A percentile compares a stretch with the other conserved stretches of the same genome.
Evolutionary conservation across 257 asterid species (phyloP).

Genomic region (Primulina eburnea): DNA sequence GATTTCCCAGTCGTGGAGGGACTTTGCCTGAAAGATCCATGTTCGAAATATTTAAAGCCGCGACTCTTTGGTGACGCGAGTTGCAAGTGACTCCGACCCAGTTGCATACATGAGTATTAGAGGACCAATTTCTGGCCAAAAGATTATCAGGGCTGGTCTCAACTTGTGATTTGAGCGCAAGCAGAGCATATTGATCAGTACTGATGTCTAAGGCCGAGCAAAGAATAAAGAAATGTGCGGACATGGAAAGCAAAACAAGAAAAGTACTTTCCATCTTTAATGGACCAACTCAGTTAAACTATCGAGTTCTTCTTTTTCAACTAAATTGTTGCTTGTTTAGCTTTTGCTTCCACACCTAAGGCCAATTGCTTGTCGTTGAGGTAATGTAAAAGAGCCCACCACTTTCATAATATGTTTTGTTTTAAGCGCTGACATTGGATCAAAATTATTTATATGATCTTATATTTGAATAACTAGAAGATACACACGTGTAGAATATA

Average conservation of each 20-base stretch:
- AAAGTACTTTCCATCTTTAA: not conserved
- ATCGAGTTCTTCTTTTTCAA: too few species aligned
- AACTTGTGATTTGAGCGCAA: slow-evolving; percentile 26
- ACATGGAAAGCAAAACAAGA: slow-evolving; percentile 3
- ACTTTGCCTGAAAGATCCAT: slow-evolving; percentile 30
- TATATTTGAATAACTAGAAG: too few species aligned
- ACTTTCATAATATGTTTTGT: too few species aligned
- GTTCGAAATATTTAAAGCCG: slow-evolving; percentile 23
- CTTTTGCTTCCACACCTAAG: too few species aligned
- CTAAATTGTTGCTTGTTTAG: too few species aligned
- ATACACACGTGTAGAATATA: too few species aligned
- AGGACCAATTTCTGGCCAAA: slow-evolving; percentile 31
- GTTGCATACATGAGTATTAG: slow-evolving; percentile 23
- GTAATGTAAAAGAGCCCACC: too few species aligned
- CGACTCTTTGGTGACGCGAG: slow-evolving; percentile 31
- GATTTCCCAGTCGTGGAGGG: slow-evolving; percentile 35
- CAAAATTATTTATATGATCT: too few species aligned
- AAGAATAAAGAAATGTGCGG: not conserved
- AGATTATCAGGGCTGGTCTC: slow-evolving; percentile 6
- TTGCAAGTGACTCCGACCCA: slow-evolving; percentile 39
- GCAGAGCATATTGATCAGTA: slow-evolving; percentile 35
- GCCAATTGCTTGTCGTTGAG: too few species aligned
- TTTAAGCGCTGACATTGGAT: too few species aligned
- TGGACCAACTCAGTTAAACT: too few species aligned
- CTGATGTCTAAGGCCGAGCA: slow-evolving; percentile 25